These are phyloP conservation scores for Trebouxia gelatinosa DNA, from an alignment of 163 green algal species.

Conservation along the genomic window DNA sequence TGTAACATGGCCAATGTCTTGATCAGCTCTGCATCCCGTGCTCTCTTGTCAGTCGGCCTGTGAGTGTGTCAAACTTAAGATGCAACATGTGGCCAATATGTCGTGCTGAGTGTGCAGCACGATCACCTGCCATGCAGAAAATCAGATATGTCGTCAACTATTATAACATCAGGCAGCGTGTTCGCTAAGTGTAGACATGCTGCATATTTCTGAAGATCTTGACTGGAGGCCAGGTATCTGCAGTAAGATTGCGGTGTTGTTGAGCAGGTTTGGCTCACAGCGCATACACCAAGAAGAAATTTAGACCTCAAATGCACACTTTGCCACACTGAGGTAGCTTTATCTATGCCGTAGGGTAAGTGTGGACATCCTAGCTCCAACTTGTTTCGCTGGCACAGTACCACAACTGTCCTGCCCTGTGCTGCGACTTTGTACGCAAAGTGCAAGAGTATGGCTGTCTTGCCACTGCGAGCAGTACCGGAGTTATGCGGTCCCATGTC, in stretches of 20 bases:
- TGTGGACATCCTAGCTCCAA: constrained; percentile 15
- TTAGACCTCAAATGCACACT: constrained; percentile 30
- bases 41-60: constrained; percentile 5
- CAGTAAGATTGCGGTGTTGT: too few species aligned
- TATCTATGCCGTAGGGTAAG: constrained; percentile 12
- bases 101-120: neutral
- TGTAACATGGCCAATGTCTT: constrained; percentile 31
- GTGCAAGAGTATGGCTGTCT: constrained; percentile 34
- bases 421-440: constrained; percentile 30
- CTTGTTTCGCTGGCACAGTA: constrained; percentile 20
- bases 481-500: too few species aligned
- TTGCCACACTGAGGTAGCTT: constrained; percentile 3
- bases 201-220: constrained; percentile 36
- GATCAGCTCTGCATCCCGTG: constrained; percentile 12
- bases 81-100: neutral
- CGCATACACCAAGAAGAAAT: too few species aligned
- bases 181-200: constrained; percentile 31
- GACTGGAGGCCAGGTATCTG: constrained; percentile 27
- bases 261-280: too few species aligned
- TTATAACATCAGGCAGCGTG: constrained; percentile 2
- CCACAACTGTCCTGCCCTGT: neutral
- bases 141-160: constrained; percentile 28
- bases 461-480: constrained; percentile 33
- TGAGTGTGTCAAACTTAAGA: neutral
- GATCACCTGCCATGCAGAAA: constrained; percentile 30